Base-by-base conservation (phyloP, 2,329 filamentous ascomycete genomes). In the Talaromyces marneffei region DNA sequence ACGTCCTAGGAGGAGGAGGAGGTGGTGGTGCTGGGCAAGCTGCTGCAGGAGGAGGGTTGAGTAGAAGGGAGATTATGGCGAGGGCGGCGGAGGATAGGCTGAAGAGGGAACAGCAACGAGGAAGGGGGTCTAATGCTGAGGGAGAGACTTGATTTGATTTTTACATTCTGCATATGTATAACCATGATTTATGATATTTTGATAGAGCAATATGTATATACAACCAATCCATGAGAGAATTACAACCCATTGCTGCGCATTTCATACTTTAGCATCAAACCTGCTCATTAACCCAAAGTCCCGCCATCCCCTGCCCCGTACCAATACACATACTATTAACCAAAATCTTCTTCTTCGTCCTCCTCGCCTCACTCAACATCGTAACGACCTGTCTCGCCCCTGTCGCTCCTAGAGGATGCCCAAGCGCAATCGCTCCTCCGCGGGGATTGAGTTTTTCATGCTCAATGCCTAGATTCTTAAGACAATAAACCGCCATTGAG, bases 401-500 rank as follows among this genome's bases (percentile, higher is more conserved):
- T 1, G 93, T 97, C 4, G 92, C 92, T 12, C 93, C 93, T 2
- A 97, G 82, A 2, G 93, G 93, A 74, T 97, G 93, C 2, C 93
- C 93, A 33, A 97, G 77, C 7, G 93, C 93, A 75, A 97, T 97
- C 2, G 93, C 93, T 35, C 93, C 93, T 59, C 93, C 93, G 63
- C 94, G 90, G 0, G 92, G 92, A 77, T 97, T 97, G n/a, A 97
- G 87, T 77, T 85, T 88, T 18, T 85, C 85, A 57, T 85, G 78
- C 65, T 87, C 83, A 75, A 86, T 59, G 71, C 85, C 70, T 9
- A 81, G 70, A 76, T 93, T 85, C 70, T 91, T 83, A 60, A 89
- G 79, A 78, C 92, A 96, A 84, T 97, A 97, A 31, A 97, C 92
- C 1, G 91, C 92, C 94, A 97, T 97, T 57, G 90, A 94, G 23